Evolutionary conservation across 1,139 yeast genomes (phyloP), one percentile per base, ranked within the genome.

Genomic region (Taphrina wiesneri): DNA sequence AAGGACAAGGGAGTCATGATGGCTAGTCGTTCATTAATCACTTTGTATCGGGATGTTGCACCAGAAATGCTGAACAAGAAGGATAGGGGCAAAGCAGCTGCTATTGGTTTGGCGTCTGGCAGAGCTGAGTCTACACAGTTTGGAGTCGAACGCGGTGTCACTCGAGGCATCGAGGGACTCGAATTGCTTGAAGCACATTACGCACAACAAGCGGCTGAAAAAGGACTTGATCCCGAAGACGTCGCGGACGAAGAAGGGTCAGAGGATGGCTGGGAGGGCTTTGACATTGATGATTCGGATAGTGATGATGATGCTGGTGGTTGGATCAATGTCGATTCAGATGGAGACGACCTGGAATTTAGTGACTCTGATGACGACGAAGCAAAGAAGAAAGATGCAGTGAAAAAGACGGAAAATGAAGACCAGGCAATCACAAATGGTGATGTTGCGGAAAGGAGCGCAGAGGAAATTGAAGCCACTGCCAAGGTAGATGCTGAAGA

Each of bases 51-150:
- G 77, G 97, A 91, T 70, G 86, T 91, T 64, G 97, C 97, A 1
- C 99, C 99, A 4, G 96, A 93, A 71, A 90, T 93, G 97, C 83
- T 93, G 74, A 82, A 83, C 67, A 83, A 86, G 73, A 91, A 90
- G 74, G 98, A 95, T 75, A 84, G 99, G 75, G 99, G 99, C 74
- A 93, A 93, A 79, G 78, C 81, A 43, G 98, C 97, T 15, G 81
- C 96, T 28, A 87, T 92, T 83, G 95, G 85, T 68, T 70, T 91
- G 69, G 82, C 82, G 65, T 67, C 70, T 25, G 73, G 73, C 13
- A 47, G 63, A 9, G 61, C 30, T 17, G 61, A 59, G 54, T 54
- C 60, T 21, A 71, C 72, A 56, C 74, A 76, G 75, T 93, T 83
- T 71, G 99, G 99, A 79, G 84, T 84, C 66, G 90, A 88, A 71